Base-by-base conservation (phyloP, 441 rosid species). In the Gossypium laxum region DNA sequence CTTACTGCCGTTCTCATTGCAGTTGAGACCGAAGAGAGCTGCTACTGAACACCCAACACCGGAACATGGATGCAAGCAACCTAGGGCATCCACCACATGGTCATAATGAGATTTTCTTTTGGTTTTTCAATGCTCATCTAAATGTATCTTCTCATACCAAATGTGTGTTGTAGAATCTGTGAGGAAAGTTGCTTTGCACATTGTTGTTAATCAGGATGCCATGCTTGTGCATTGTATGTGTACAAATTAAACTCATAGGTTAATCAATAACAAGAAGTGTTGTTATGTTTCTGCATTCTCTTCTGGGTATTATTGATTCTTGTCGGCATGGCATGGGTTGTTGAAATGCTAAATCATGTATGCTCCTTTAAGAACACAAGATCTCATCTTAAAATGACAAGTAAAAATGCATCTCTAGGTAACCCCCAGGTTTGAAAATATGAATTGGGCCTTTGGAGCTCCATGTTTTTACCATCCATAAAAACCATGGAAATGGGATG, bases 21-120 rank as follows among this genome's bases (percentile, higher is more conserved):
- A 87, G 92, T 72, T 89, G 83, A 85, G 95, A 85, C 87, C 86
- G 57, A 91, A 91, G 84, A 84, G 93, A 82, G 88, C 92, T 28
- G 95, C 93, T 75, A 67, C 91, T 1, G 93, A 89, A 43, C 79
- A 79, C 79, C 78, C 83, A 58, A 69, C 59, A 71, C 88, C 85
- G 1, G 97, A 91, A 74, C 93, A 87, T 38, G 92, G 87, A 76
- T 77, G 81, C 86, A 91, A 89, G 88, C 93, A 89, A 78, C 83
- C 85, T 0, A 86, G 91, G 70, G 78, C 86, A 11, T 85, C 91
- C 0, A 76, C 83, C 43, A 78, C 83, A 8, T 60, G 74, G n/a
- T 82, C 80, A 17, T 59, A 72, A 21, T 78, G 38, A 5, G 38
- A 30, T 66, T 76, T 68, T 51, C 74, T 41, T 57, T 71, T 56